These are phyloP conservation scores for Cordyceps cicadae DNA, from an alignment of 2,329 filamentous ascomycete species.

Conservation along the genomic window DNA sequence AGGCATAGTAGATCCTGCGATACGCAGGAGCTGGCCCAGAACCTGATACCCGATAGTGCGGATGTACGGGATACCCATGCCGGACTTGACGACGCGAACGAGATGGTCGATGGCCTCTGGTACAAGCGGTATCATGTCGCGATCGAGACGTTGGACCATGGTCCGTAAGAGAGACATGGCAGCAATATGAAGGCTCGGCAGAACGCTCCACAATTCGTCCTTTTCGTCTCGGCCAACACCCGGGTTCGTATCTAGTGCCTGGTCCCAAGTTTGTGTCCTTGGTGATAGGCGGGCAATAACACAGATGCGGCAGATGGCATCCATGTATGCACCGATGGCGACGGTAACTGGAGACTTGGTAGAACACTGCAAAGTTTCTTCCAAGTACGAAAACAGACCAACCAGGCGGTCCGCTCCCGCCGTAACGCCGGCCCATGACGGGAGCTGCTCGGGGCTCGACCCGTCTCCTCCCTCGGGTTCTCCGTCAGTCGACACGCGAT, in stretches of 20 bases:
- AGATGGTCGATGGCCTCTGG: conserved; percentile 63
- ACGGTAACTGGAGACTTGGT: conserved; percentile 60
- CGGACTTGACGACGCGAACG: conserved; percentile 59
- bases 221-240: conserved; percentile 73
- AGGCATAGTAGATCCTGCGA: conserved; percentile 57
- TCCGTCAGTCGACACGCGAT: conserved; percentile 35
- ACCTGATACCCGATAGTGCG: conserved; percentile 55
- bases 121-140: conserved; percentile 49
- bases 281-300: conserved; percentile 50
- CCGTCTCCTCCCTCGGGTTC: conserved; percentile 40
- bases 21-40: conserved; percentile 46
- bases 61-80: conserved; percentile 43
- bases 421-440: conserved; percentile 65
- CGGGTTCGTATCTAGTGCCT: conserved; percentile 55
- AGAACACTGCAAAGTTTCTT: conserved; percentile 51
- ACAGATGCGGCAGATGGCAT: conserved; percentile 62
- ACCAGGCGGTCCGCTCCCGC: conserved; percentile 63
- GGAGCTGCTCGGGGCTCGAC: conserved; percentile 42
- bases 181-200: conserved; percentile 68
- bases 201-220: conserved; percentile 63
- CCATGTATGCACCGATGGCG: conserved; percentile 58
- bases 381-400: conserved; percentile 57
- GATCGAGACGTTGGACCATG: conserved; percentile 50
- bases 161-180: conserved; percentile 54
- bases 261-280: conserved; percentile 37